These are phyloP conservation scores for Parietichytrium sp. DNA, from an alignment of 108 stramenopile species.

Conservation along the genomic window DNA sequence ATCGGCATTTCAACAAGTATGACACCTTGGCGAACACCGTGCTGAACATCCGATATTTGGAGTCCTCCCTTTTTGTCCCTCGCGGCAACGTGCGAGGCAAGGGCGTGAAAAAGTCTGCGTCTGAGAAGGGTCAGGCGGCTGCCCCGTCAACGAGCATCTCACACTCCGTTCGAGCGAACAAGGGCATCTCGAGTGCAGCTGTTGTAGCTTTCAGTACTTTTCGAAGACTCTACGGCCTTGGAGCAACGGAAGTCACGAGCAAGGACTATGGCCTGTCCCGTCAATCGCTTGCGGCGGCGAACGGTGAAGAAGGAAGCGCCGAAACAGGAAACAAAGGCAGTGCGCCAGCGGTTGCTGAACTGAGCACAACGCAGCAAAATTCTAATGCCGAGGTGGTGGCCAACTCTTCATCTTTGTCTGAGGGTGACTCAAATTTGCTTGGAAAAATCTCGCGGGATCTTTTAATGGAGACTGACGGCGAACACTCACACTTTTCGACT, in stretches of 20 bases:
- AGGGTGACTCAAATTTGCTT: not conserved
- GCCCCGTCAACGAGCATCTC: not conserved
- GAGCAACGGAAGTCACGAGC: too few relatives aligned
- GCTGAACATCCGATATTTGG: not conserved
- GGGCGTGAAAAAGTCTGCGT: constrained; percentile 14
- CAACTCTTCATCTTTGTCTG: too few relatives aligned
- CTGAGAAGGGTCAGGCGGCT: not conserved
- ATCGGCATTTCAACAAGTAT: constrained; percentile 6
- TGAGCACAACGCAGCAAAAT: not conserved
- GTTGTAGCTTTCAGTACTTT: not conserved
- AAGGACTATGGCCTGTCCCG: not conserved
- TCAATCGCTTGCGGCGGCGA: not conserved
- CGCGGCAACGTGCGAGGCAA: constrained; percentile 29
- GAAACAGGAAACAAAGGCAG: not conserved
- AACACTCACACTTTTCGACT: not conserved
- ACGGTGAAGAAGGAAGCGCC: not conserved
- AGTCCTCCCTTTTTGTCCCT: constrained; percentile 28
- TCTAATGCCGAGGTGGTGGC: not conserved
- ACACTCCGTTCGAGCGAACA: not conserved
- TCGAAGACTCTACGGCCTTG: not conserved
- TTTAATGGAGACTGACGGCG: not conserved
- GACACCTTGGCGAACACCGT: not conserved
- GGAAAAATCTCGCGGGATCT: not conserved
- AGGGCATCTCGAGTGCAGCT: not conserved
- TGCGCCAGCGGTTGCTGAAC: not conserved